Evolutionary conservation across 129 eudicot species (phyloP).

Genomic region (Helianthus tuberosus): DNA sequence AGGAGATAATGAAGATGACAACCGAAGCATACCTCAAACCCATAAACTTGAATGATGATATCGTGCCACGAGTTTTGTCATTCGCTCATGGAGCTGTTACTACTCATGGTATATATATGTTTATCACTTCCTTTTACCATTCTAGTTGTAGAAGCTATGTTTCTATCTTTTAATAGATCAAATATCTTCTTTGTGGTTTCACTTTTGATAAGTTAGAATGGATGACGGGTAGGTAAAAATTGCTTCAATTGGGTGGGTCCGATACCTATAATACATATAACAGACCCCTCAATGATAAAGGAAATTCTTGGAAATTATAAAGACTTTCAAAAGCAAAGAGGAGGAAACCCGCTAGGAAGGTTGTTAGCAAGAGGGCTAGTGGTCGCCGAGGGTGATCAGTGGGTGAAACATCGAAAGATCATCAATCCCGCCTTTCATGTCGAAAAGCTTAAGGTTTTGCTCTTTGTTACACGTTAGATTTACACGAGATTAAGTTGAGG

Average conservation of each 20-base stretch:
- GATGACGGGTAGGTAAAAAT: conserved; percentile 28
- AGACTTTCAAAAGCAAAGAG: conserved; percentile 29
- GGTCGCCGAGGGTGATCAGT: conserved; percentile 26
- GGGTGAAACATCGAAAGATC: conserved; percentile 40
- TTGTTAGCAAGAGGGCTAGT: conserved; percentile 32
- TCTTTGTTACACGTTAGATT: no score
- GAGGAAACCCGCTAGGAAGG: conserved; percentile 25
- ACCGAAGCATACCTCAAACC: conserved; percentile 59
- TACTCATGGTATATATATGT: conserved; percentile 43
- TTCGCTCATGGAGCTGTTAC: conserved; percentile 48
- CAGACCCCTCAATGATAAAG: conserved; percentile 27
- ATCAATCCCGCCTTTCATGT: conserved; percentile 38
- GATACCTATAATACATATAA: conserved; percentile 21
- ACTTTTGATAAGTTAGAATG: not conserved
- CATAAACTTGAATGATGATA: conserved; percentile 44
- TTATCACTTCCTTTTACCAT: no score
- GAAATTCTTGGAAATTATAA: conserved; percentile 22
- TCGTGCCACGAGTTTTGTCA: conserved; percentile 55
- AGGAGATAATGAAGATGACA: conserved; percentile 44
- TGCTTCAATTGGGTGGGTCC: conserved; percentile 39
- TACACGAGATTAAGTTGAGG: no score
- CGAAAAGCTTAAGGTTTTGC: conserved; percentile 36
- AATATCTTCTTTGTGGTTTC: not conserved
- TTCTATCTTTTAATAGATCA: no score
- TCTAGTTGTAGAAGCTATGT: not conserved